A percentile compares a stretch with the other conserved stretches of the same genome.
Conservation (phyloP, 2,329 filamentous ascomycete species). For the Apiospora kogelbergensis region DNA sequence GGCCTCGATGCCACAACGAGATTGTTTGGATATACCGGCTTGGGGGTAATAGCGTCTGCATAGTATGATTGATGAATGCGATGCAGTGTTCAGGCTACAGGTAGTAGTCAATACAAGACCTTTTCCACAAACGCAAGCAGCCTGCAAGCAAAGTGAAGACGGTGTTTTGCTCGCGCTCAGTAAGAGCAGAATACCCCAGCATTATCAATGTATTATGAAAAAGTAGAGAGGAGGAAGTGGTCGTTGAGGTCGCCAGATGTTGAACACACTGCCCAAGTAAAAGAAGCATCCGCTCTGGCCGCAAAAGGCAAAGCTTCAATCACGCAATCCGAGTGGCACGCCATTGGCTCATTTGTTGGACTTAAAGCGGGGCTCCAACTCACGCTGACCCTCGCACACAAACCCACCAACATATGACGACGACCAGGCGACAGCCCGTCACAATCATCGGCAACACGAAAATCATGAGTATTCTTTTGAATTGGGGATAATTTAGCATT, state of each 20-base stretch:
- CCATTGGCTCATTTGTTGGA: background rate
- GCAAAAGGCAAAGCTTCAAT: background rate
- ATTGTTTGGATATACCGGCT: background rate
- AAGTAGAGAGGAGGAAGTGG: background rate
- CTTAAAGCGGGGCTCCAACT: background rate
- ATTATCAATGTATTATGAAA: background rate
- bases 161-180: background rate
- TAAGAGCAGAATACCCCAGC: background rate
- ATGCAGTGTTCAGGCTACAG: background rate
- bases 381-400: background rate
- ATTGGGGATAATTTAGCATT: too few species aligned
- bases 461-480: background rate
- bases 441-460: background rate
- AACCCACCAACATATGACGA: too few species aligned
- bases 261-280: background rate
- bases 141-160: background rate
- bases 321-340: slow-evolving; percentile 5
- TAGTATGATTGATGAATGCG: background rate
- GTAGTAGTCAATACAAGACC: background rate
- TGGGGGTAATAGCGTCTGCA: background rate
- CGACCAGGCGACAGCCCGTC: background rate
- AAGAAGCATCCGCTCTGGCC: slow-evolving; percentile 7
- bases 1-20: background rate
- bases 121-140: background rate
- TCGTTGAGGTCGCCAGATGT: background rate